Conservation (phyloP, 2,329 filamentous ascomycete species). For the Dothideomycetes sp. region DNA sequence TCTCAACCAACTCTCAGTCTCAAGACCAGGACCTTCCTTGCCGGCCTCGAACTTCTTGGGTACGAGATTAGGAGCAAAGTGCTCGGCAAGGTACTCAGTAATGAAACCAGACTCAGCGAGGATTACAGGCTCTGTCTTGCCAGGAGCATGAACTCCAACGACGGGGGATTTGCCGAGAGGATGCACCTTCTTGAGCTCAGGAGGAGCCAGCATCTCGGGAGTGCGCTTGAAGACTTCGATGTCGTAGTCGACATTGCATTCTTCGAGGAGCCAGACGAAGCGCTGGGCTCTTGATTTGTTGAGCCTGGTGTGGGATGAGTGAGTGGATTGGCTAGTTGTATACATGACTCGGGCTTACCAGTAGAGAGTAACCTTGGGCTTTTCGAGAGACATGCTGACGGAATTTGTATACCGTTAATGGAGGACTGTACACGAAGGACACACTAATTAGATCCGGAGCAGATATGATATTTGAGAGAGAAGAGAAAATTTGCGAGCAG, state of each 20-base stretch:
- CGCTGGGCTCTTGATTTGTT: slow-evolving; percentile 74
- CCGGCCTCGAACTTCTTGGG: slow-evolving; percentile 45
- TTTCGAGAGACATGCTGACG: slow-evolving; percentile 16
- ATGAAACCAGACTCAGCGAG: slow-evolving; percentile 78
- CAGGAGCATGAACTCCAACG: slow-evolving; percentile 52
- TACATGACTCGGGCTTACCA: slow-evolving; percentile 40
- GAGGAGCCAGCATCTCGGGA: slow-evolving; percentile 58
- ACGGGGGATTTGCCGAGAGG: slow-evolving; percentile 82
- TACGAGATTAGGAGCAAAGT: slow-evolving; percentile 46
- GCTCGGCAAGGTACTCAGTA: slow-evolving; percentile 69
- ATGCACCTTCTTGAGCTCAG: slow-evolving; percentile 67
- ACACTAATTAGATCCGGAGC: too few species aligned
- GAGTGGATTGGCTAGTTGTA: not conserved
- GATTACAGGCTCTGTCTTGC: slow-evolving; percentile 44
- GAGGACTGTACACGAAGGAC: too few species aligned
- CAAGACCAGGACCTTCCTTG: slow-evolving; percentile 43
- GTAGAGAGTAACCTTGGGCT: slow-evolving; percentile 53
- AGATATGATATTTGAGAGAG: too few species aligned
- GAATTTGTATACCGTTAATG: too few species aligned
- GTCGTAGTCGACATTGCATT: slow-evolving; percentile 69
- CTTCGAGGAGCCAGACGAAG: slow-evolving; percentile 78
- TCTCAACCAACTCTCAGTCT: slow-evolving; percentile 52
- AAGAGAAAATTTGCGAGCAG: too few species aligned
- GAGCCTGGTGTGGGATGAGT: slow-evolving; percentile 50
- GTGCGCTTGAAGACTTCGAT: slow-evolving; percentile 68